A percentile compares a stretch with the other conserved stretches of the same genome.
phyloP scores from a whole-genome alignment of 2,329 filamentous ascomycete genomes.

The Didymella pinodella region DNA sequence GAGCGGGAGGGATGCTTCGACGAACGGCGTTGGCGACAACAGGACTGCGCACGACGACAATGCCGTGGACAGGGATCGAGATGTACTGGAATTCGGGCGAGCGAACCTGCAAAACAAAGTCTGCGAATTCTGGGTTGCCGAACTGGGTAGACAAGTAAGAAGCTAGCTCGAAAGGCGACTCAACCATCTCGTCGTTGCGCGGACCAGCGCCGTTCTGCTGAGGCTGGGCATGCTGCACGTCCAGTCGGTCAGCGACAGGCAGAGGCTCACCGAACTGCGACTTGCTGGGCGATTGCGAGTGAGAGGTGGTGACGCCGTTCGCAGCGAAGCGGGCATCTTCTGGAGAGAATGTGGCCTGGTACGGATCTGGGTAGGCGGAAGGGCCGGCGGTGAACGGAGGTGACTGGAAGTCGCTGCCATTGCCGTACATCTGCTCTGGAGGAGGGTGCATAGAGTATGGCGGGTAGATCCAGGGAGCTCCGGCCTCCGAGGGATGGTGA shows the following conservation, averaged over 20 bases:
- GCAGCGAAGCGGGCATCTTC: constrained; percentile 24
- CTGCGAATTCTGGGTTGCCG: constrained; percentile 48
- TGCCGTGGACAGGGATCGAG: constrained; percentile 47
- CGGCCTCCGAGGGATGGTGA: constrained; percentile 47
- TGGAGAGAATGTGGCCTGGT: constrained; percentile 32
- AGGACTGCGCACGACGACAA: constrained; percentile 48
- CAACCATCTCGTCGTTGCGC: constrained; percentile 31
- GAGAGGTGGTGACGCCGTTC: constrained; percentile 42
- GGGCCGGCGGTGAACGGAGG: constrained; percentile 28
- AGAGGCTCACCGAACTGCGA: constrained; percentile 38
- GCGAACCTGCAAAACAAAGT: constrained; percentile 48
- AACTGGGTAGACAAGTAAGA: constrained; percentile 46
- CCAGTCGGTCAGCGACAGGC: constrained; percentile 30
- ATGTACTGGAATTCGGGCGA: constrained; percentile 38
- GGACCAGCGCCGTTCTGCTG: constrained; percentile 31
- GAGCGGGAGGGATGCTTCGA: constrained; percentile 29
- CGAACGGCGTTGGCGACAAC: constrained; percentile 43
- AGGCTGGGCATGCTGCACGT: constrained; percentile 27
- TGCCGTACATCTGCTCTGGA: constrained; percentile 34
- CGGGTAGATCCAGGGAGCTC: constrained; percentile 43
- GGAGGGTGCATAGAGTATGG: constrained; percentile 40
- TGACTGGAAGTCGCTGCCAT: constrained; percentile 36
- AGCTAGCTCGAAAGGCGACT: constrained; percentile 42
- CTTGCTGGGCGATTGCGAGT: constrained; percentile 47
- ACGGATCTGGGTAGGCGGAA: constrained; percentile 31